Evolutionary conservation across 768 basidiomycete genomes (phyloP).

Genomic region (Lentinula detonsa): DNA sequence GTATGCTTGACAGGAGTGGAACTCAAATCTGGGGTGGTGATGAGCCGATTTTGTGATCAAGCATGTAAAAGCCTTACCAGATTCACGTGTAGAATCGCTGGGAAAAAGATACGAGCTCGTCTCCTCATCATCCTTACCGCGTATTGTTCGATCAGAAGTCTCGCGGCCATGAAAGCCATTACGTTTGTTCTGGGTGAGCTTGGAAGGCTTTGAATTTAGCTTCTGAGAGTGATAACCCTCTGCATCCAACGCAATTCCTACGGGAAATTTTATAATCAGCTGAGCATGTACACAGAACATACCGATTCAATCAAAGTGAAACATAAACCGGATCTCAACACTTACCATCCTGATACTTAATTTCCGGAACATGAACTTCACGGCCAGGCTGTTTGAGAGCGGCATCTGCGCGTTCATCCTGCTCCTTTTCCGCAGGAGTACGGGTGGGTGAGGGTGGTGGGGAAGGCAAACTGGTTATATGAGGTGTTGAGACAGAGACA

Average conservation of each 20-base stretch:
- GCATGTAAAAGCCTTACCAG: background rate
- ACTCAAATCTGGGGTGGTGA: background rate
- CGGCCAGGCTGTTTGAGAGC: slow-evolving; percentile 36
- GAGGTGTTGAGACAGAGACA: slow-evolving; percentile 15
- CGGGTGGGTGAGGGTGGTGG: slow-evolving; percentile 21
- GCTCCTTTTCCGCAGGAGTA: slow-evolving; percentile 19
- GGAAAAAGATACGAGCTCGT: background rate
- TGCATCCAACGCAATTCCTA: slow-evolving; percentile 77
- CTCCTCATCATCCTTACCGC: slow-evolving; percentile 13
- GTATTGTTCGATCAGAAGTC: slow-evolving; percentile 34
- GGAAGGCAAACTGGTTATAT: slow-evolving; percentile 22
- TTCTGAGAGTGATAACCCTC: slow-evolving; percentile 65
- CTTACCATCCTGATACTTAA: slow-evolving; percentile 58
- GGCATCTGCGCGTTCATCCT: slow-evolving; percentile 44
- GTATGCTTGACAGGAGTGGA: background rate
- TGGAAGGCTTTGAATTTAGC: background rate
- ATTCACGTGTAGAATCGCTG: background rate
- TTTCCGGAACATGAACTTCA: slow-evolving; percentile 42
- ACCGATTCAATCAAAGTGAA: background rate
- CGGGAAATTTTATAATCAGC: background rate
- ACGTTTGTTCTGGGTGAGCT: background rate
- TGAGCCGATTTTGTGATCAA: background rate
- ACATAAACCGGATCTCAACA: slow-evolving; percentile 3
- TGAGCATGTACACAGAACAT: background rate
- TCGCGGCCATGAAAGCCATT: slow-evolving; percentile 22